These are phyloP conservation scores for Calonectria naviculata DNA, from an alignment of 2,329 filamentous ascomycete species.

Conservation along the genomic window DNA sequence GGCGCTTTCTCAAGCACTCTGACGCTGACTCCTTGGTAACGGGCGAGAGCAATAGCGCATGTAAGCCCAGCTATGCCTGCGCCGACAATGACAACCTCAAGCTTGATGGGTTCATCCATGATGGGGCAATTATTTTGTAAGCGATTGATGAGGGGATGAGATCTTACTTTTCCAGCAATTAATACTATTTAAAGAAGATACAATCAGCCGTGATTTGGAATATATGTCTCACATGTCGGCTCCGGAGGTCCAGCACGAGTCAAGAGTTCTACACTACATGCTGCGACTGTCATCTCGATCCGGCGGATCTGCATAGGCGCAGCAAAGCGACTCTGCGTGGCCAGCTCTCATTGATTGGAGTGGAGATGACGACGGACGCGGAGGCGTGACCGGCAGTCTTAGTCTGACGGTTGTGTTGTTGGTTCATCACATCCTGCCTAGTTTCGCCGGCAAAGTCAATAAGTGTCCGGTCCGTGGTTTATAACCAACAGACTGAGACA, in stretches of 20 bases:
- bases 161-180: not conserved
- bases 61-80: constrained; percentile 30
- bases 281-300: not conserved
- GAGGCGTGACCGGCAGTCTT: not conserved
- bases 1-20: constrained; percentile 22
- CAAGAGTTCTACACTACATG: not conserved
- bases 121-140: not conserved
- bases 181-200: not conserved
- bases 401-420: not conserved
- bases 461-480: not conserved
- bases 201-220: not conserved
- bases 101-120: not conserved
- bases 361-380: not conserved
- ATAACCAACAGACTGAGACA: not conserved
- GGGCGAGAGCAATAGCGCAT: constrained; percentile 18
- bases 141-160: not conserved
- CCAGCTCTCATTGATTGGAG: not conserved
- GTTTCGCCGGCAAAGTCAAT: not conserved
- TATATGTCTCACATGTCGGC: not conserved
- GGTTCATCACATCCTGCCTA: not conserved
- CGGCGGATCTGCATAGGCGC: not conserved
- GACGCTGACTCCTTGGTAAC: constrained; percentile 10
- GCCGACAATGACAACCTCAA: constrained; percentile 25
- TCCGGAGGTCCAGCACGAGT: not conserved
- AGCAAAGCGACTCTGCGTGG: not conserved